Conservation (phyloP, 2,329 filamentous ascomycete species). For the Fusarium albidum region DNA sequence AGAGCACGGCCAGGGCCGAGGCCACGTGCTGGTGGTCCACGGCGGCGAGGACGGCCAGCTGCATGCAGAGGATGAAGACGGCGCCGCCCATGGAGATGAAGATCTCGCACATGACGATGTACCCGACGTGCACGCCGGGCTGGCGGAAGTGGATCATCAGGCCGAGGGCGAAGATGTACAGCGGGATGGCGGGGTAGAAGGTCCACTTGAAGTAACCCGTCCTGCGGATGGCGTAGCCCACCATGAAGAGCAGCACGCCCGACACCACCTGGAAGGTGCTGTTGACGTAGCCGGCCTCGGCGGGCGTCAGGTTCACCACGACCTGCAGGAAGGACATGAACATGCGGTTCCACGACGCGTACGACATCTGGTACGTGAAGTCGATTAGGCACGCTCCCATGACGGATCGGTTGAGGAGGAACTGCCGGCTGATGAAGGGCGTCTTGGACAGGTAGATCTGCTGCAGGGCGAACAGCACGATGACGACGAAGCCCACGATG, state of each 20-base stretch:
- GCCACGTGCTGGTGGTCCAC: constrained; percentile 63
- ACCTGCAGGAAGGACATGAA: constrained; percentile 65
- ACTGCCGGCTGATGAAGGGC: constrained; percentile 62
- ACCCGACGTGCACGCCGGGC: constrained; percentile 52
- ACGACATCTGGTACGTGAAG: constrained; percentile 56
- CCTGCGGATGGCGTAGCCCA: constrained; percentile 55
- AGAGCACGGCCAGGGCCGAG: constrained; percentile 55
- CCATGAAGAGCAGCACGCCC: constrained; percentile 56
- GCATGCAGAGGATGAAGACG: constrained; percentile 62
- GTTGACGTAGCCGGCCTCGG: constrained; percentile 56
- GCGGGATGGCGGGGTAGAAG: constrained; percentile 53
- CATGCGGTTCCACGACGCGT: constrained; percentile 63
- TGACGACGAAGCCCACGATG: constrained; percentile 65
- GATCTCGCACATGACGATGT: constrained; percentile 62
- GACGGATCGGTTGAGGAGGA: constrained; percentile 61
- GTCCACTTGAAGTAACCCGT: constrained; percentile 60
- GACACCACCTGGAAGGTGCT: constrained; percentile 62
- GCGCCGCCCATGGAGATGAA: constrained; percentile 61
- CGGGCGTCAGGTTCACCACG: constrained; percentile 52
- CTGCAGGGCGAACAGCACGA: constrained; percentile 64
- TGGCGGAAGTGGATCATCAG: constrained; percentile 47
- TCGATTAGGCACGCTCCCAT: constrained; percentile 58
- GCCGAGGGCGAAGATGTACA: constrained; percentile 62
- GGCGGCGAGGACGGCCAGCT: constrained; percentile 66
- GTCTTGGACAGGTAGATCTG: constrained; percentile 65